phyloP scores from a whole-genome alignment of 1,139 yeast genomes.

The Nakaseomyces delphensis region DNA sequence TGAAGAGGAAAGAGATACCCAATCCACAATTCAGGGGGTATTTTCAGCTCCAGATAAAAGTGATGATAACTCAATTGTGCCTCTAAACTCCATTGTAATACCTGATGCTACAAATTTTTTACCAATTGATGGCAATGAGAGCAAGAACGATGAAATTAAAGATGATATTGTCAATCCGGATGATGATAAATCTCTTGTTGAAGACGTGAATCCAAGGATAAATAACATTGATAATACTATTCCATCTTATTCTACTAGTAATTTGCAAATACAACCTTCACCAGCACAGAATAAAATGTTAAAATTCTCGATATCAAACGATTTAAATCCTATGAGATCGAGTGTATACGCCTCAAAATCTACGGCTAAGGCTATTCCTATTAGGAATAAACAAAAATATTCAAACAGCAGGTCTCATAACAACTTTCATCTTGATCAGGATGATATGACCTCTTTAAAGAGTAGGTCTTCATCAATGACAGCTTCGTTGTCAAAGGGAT shows the following conservation, averaged over 20 bases:
- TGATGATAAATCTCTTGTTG: neutral
- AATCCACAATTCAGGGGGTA: too few species aligned
- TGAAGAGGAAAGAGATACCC: too few species aligned
- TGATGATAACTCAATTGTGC: neutral
- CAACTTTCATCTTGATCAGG: constrained; percentile 5
- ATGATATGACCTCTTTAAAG: constrained; percentile 16
- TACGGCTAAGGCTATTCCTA: constrained; percentile 30
- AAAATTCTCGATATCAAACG: constrained; percentile 21
- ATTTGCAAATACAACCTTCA: neutral
- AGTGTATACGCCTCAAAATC: constrained; percentile 31
- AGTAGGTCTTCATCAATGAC: constrained; percentile 35
- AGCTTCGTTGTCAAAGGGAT: constrained; percentile 35
- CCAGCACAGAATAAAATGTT: constrained; percentile 10
- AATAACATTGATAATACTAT: neutral
- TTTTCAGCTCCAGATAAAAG: neutral
- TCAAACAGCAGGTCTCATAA: neutral
- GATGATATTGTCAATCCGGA: neutral
- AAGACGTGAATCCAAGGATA: too few species aligned
- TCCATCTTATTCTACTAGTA: neutral
- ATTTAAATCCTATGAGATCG: constrained; percentile 25
- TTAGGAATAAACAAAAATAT: constrained; percentile 14
- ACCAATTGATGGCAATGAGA: constrained; percentile 3
- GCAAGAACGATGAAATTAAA: neutral
- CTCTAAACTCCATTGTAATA: constrained; percentile 1
- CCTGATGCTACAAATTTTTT: constrained; percentile 4